phyloP scores from a whole-genome alignment of 73 alveolate genomes.

The Loxodes magnus region DNA sequence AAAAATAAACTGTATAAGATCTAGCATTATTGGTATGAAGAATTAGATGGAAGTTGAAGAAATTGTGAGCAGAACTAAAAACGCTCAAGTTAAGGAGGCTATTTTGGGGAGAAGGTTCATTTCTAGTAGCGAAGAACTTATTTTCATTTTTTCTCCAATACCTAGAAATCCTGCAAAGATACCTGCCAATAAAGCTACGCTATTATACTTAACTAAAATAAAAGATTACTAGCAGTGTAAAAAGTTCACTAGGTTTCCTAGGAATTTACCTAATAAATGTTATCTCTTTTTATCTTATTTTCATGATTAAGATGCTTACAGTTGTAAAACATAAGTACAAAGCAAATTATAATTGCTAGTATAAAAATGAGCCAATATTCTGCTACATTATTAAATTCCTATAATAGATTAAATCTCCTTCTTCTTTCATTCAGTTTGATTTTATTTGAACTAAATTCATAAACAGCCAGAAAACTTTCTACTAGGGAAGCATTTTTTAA shows the following conservation, averaged over 20 bases:
- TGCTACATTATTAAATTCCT: too few relatives aligned
- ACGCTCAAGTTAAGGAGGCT: constrained; percentile 16
- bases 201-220: too few relatives aligned
- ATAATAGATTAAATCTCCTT: too few relatives aligned
- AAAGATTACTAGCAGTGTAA: not conserved
- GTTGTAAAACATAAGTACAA: not conserved
- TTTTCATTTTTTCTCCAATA: constrained; percentile 23
- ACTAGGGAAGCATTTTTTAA: constrained; percentile 7
- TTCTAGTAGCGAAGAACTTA: constrained; percentile 17
- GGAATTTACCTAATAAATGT: constrained; percentile 4
- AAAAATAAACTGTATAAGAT: too few relatives aligned
- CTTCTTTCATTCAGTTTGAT: not conserved
- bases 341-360: not conserved
- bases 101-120: constrained; percentile 19
- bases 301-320: not conserved
- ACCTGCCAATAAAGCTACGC: constrained; percentile 18
- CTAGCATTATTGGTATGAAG: too few relatives aligned
- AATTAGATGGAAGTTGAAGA: too few relatives aligned
- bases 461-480: not conserved
- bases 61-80: constrained; percentile 8
- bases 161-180: constrained; percentile 20
- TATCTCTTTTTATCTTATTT: not conserved
- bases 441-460: not conserved
- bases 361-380: not conserved
- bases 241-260: constrained; percentile 4